Conservation (phyloP, 2,329 filamentous ascomycete genomes). For the Penicillium verrucosum region DNA sequence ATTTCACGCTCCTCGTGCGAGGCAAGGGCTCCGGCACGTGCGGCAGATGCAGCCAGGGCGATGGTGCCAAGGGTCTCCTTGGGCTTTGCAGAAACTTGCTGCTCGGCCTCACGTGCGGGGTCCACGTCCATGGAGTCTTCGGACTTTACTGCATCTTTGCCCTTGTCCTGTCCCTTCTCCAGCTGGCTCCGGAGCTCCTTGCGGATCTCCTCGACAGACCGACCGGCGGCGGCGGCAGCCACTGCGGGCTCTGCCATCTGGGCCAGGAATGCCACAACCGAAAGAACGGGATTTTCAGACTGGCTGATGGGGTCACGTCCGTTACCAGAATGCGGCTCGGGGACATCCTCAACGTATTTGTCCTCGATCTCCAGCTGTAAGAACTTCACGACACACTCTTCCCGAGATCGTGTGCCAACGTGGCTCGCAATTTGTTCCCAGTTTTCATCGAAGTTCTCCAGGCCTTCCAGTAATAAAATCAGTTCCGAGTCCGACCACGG, state of each 20-base stretch:
- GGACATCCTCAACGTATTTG: slow-evolving; percentile 84
- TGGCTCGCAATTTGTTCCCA: slow-evolving; percentile 92
- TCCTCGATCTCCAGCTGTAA: slow-evolving; percentile 95
- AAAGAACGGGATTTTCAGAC: slow-evolving; percentile 93
- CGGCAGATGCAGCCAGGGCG: slow-evolving; percentile 80
- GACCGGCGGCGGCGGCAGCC: slow-evolving; percentile 84
- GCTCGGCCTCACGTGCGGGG: slow-evolving; percentile 29
- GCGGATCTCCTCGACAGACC: slow-evolving; percentile 82
- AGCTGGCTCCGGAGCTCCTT: slow-evolving; percentile 74
- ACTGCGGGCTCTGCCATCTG: slow-evolving; percentile 85
- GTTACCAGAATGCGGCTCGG: slow-evolving; percentile 64
- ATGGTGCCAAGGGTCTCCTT: slow-evolving; percentile 63
- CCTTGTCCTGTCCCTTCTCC: slow-evolving; percentile 58
- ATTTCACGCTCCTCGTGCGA: slow-evolving; percentile 97
- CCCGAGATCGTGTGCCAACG: slow-evolving; percentile 83
- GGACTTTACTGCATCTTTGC: slow-evolving; percentile 49
- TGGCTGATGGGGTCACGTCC: slow-evolving; percentile 87
- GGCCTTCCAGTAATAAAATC: slow-evolving; percentile 80
- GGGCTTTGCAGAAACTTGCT: slow-evolving; percentile 35
- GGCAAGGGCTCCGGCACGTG: slow-evolving; percentile 79
- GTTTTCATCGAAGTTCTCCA: slow-evolving; percentile 92
- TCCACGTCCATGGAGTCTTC: slow-evolving; percentile 61
- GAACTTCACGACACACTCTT: slow-evolving; percentile 97
- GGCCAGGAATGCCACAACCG: slow-evolving; percentile 89
- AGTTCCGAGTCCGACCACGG: slow-evolving; percentile 90